Base-by-base conservation (phyloP, 129 eudicot genomes). In the Flaveria robusta region DNA sequence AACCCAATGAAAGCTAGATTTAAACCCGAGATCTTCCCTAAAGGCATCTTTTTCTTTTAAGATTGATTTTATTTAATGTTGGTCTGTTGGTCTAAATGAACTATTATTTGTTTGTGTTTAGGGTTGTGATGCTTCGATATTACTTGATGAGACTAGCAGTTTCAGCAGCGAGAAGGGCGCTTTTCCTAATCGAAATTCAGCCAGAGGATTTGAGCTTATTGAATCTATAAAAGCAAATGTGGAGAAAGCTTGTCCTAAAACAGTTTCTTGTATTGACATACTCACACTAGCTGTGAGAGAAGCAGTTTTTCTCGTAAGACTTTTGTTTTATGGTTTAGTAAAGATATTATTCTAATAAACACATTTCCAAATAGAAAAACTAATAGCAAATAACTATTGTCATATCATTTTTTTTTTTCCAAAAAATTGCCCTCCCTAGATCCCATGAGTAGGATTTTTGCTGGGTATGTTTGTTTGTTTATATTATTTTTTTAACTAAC, bases 111-210 rank as follows among this genome's bases (percentile, higher is more conserved):
- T 27, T 27, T 15, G 50, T 80, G 70, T 22, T 22, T 50, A 91
- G 97, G 97, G 95, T 27, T 91, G 97, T 22, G 97, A 91, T 14
- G 97, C 86, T 64, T 91, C 95, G 4, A 77, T 91, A 67, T 83
- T 91, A 62, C 90, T 91, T 47, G 97, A 91, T 47, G 86, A 67
- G 31, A 90, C 65, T 16, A 84, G 89, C 76, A 71, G 75, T 62
- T 85, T 88, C 77, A 63, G 63, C 1, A 85, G 97, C 9, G 97
- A 91, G 81, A 91, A 88, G 74, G 85, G 83, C 37, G 92, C 97
- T 15, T 0, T 3, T 23, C 87, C 95, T 47, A 91, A 91, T 67
- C 64, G 69, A 65, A 88, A 88, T 54, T 91, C 95, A 14, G 87
- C 75, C 16, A 83, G 97, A 77, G 97, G 97, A 26, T 91, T 84